Evolutionary conservation across 768 basidiomycete genomes (phyloP).

Genomic region (Cystoderma amianthinum): DNA sequence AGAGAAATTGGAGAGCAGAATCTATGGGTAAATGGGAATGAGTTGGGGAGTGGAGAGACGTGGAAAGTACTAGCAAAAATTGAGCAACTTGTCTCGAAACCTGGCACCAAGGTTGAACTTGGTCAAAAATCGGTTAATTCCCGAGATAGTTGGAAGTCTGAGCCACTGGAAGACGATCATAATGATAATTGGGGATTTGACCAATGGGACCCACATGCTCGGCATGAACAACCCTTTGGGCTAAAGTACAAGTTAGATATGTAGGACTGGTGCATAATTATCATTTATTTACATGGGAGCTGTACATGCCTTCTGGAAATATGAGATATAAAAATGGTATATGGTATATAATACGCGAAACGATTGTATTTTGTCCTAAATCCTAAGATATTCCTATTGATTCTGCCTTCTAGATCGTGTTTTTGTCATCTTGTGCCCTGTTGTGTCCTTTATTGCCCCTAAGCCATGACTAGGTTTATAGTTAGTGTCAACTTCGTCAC

Average conservation of each 20-base stretch:
- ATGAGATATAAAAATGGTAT: too few relatives aligned
- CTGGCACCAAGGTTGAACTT: background rate
- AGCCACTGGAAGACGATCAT: conserved; percentile 15
- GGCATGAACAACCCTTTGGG: background rate
- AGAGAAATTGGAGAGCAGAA: conserved; percentile 53
- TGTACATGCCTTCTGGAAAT: too few relatives aligned
- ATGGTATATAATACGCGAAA: too few relatives aligned
- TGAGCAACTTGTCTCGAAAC: conserved; percentile 2
- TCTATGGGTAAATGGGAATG: conserved; percentile 41
- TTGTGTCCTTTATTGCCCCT: conserved; percentile 50
- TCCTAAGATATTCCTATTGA: conserved; percentile 7
- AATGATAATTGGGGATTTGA: conserved; percentile 44
- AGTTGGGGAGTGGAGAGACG: conserved; percentile 40
- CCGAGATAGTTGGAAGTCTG: conserved; percentile 45
- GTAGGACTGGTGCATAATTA: background rate
- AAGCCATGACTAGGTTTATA: conserved; percentile 78
- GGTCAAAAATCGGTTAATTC: conserved; percentile 9
- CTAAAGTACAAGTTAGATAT: background rate
- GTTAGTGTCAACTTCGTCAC: conserved; percentile 65
- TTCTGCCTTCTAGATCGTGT: conserved; percentile 45
- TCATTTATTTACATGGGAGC: background rate
- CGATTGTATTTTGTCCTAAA: too few relatives aligned
- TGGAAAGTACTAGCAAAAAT: conserved; percentile 27
- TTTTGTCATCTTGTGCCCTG: conserved; percentile 43
- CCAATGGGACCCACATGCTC: conserved; percentile 27